Base-by-base conservation (phyloP, 805 yeast genomes). In the Sungouiella thailandica region DNA sequence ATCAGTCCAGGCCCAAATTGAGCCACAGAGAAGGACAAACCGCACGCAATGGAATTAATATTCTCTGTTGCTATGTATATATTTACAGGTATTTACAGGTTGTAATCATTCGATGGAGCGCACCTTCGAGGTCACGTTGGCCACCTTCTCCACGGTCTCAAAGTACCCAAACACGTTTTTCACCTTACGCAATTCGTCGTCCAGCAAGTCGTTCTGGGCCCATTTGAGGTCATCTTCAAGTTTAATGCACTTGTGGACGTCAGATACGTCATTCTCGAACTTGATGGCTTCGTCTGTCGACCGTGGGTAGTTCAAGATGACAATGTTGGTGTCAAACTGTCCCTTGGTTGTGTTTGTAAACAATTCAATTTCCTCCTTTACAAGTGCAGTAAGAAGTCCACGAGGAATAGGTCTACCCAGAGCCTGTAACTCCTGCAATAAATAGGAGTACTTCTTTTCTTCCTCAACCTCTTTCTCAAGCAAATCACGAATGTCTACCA, bases 191-290 rank as follows among this genome's bases (percentile, higher is more conserved):
- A 34, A 42, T 7, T 46, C 41, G 2, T 53, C 58, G 4, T 41
- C 49, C n/a, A 38, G 32, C 29, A 43, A 44, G 3, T 35, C 41
- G 11, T 38, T 34, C 1, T 46, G 25, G 18, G 54, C 33, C 22
- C 53, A 51, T 16, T 52, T 43, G 5, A 60, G 41, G 17, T 66
- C 72, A 3, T 53, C 43, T 39, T 55, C 45, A 10, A 61, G 43
- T 17, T 65, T 55, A 25, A 76, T 34, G 41, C 68, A 57, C 31
- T 68, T 63, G 36, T 64, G 54, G 31, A 72, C 57, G 7, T 70
- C 68, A 2, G 79, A 70, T 17, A 83, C 67, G 38, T 81, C 85
- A 45, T 78, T 83, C 52, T 83, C 93, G 42, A 83, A 83, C 47
- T 74, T 77, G 34, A 79, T 73, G 3, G 86, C 82, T 40, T 83